phyloP scores from a whole-genome alignment of 805 yeast genomes.

The Yamadazyma kitorensis region DNA sequence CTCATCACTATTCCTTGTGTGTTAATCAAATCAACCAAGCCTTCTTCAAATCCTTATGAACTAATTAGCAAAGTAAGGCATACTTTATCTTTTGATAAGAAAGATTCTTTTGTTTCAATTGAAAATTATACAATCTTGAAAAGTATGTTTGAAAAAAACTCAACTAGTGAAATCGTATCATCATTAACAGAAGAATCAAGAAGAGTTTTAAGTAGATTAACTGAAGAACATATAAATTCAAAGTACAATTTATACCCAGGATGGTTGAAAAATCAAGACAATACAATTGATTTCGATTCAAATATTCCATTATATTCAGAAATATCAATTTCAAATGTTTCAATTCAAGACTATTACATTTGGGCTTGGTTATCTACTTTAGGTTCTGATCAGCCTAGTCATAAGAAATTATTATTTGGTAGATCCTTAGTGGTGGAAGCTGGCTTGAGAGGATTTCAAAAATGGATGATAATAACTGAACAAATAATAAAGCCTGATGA shows the following conservation, averaged over 20 bases:
- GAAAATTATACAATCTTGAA: slow-evolving; percentile 78
- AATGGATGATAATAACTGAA: slow-evolving; percentile 78
- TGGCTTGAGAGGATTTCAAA: slow-evolving; percentile 71
- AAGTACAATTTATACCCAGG: slow-evolving; percentile 41
- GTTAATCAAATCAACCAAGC: slow-evolving; percentile 50
- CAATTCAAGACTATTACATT: slow-evolving; percentile 82
- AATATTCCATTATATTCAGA: slow-evolving; percentile 39
- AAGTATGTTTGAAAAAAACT: slow-evolving; percentile 61
- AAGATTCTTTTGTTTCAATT: slow-evolving; percentile 65
- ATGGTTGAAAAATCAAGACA: slow-evolving; percentile 20
- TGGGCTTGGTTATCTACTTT: slow-evolving; percentile 88
- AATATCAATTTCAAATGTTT: slow-evolving; percentile 51
- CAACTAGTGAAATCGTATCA: slow-evolving; percentile 50
- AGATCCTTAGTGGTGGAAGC: slow-evolving; percentile 80
- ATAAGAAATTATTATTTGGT: slow-evolving; percentile 70
- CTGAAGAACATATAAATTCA: slow-evolving; percentile 34
- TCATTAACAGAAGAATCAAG: slow-evolving; percentile 74
- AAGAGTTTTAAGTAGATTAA: slow-evolving; percentile 46
- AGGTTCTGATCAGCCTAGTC: slow-evolving; percentile 67
- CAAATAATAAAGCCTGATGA: slow-evolving; percentile 45
- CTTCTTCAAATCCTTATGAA: slow-evolving; percentile 52
- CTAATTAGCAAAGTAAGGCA: slow-evolving; percentile 48
- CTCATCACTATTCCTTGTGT: slow-evolving; percentile 60
- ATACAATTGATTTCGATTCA: slow-evolving; percentile 14
- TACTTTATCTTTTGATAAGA: slow-evolving; percentile 65